Percentiles rank a stretch among this genome's conserved stretches.
phyloP scores from a whole-genome alignment of 176 grass and related monocot species.

The Bromus sterilis region DNA sequence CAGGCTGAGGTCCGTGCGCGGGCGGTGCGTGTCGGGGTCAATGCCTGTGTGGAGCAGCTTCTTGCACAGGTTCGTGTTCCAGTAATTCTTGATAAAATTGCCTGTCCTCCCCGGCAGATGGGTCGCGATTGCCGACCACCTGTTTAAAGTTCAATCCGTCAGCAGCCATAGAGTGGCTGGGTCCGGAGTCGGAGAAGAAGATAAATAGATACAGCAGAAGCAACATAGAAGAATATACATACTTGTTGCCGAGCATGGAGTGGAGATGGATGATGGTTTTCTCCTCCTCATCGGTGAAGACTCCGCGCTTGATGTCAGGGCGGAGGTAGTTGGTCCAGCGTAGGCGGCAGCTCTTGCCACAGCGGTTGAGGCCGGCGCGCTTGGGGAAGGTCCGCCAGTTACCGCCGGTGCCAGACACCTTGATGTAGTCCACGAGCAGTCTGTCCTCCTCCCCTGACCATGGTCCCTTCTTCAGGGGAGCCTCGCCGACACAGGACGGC shows the following conservation, averaged over 20 bases:
- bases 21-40: constrained; percentile 58
- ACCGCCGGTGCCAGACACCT: constrained; percentile 29
- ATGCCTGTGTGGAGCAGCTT: constrained; percentile 64
- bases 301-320: constrained; percentile 68
- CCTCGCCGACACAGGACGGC: constrained; percentile 50
- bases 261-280: constrained; percentile 33
- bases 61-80: constrained; percentile 80
- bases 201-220: not conserved
- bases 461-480: constrained; percentile 56
- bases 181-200: too few species aligned
- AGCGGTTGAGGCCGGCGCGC: constrained; percentile 66
- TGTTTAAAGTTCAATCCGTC: not conserved
- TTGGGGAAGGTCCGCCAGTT: constrained; percentile 73
- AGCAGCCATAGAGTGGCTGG: not conserved
- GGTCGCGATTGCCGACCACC: constrained; percentile 77
- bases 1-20: constrained; percentile 23
- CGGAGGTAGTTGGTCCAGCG: constrained; percentile 90
- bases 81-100: constrained; percentile 97
- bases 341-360: constrained; percentile 83
- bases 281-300: constrained; percentile 71
- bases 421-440: constrained; percentile 47
- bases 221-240: not conserved
- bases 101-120: constrained; percentile 65
- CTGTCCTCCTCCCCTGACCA: constrained; percentile 73
- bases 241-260: constrained; percentile 72